These are phyloP conservation scores for Escallonia rubra DNA, from an alignment of 129 eudicot genomes.

Conservation along the genomic window DNA sequence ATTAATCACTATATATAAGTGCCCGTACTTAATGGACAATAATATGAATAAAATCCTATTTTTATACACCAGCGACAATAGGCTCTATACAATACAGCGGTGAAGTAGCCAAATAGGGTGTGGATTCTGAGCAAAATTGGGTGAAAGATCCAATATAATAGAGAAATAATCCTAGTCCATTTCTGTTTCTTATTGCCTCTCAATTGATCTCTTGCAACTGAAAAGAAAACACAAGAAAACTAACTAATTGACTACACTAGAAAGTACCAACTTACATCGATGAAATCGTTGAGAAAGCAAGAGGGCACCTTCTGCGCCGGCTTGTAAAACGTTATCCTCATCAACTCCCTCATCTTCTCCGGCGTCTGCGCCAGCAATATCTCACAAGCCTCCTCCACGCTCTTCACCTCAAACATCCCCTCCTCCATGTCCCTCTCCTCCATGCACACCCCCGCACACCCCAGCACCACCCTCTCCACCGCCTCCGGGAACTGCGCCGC, in stretches of 20 bases:
- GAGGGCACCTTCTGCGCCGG: conserved; percentile 56
- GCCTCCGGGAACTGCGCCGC: conserved; percentile 63
- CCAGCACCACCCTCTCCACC: conserved; percentile 70
- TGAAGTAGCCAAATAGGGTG: too few relatives aligned
- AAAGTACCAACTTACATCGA: conserved; percentile 41
- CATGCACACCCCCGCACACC: conserved; percentile 64
- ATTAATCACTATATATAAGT: too few relatives aligned
- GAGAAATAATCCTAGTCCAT: too few relatives aligned
- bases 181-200: too few relatives aligned
- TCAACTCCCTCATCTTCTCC: conserved; percentile 53
- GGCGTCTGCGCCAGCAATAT: conserved; percentile 81
- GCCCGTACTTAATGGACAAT: too few relatives aligned
- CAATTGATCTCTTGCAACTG: too few relatives aligned
- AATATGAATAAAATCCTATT: too few relatives aligned
- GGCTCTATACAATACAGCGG: too few relatives aligned
- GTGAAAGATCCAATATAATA: too few relatives aligned
- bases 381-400: conserved; percentile 57
- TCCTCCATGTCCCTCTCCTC: conserved; percentile 73
- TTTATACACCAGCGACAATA: too few relatives aligned
- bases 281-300: conserved; percentile 65
- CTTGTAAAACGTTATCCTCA: conserved; percentile 54
- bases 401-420: conserved; percentile 59
- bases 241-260: not conserved
- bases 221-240: not conserved
- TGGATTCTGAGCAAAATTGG: too few relatives aligned